Evolutionary conservation across 148 eudicot species (phyloP), one percentile per base, ranked within the genome.

Genomic region (Vaccinium myrtillus): DNA sequence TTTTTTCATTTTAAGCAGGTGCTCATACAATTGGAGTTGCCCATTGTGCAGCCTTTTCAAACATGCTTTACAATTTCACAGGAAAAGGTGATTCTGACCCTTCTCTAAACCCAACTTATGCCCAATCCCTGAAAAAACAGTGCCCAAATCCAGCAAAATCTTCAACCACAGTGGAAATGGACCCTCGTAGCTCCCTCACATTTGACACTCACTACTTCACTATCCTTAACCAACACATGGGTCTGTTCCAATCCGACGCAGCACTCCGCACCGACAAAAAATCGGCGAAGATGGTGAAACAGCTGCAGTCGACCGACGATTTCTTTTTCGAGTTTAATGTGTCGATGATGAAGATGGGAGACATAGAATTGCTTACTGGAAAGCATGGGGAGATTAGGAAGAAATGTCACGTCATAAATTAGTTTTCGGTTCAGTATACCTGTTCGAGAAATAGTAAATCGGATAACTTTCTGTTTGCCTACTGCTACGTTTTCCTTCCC

Each of bases 211-310:
- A 90, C 51, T 90, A 90, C 54, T 90, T 74, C 30, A 8, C 7
- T 4, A 30, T 58, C n/a, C 61, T 90, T 8, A 83, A 81, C 78
- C 88, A 69, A 50, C 69, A 85, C 8, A 83, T 63, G 85, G 89
- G 88, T 6, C 46, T 90, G 8, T 85, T 90, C 27, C 58, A 46
- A 61, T 90, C 92, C 0, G 92, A 90, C 61, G 90, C 88, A 0
- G 85, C 90, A 7, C 71, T 90, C 1, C 67, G 88, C 8, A 79
- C 89, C 0, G 63, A 87, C 53, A 48, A 19, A 5, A 6, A 27
- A 10, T 65, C 90, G 0, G 76, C 77, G 15, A n/a, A 55, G 21
- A 65, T 88, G 6, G 90, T 56, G 3, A 6, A 23, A 23, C 54
- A 12, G 19, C 36, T 88, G 8, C 74, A 83, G 27, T 67, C 55